Base-by-base conservation (phyloP, 2,329 filamentous ascomycete genomes). In the Cadophora sp. region DNA sequence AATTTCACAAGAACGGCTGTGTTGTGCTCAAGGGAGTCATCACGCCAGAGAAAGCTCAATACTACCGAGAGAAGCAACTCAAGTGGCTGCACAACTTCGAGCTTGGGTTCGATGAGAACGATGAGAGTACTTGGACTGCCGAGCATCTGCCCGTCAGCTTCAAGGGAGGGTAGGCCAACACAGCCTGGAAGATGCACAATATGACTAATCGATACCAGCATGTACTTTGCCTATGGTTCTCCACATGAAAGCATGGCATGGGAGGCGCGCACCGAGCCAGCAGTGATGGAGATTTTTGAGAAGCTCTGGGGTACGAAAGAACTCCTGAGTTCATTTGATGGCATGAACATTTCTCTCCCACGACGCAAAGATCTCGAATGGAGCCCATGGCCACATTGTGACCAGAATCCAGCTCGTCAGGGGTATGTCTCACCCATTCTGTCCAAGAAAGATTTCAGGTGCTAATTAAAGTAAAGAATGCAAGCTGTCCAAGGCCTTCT, bases 321-420 rank as follows among this genome's bases (percentile, higher is more conserved):
- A 34, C 73, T 83, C n/a, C 78, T 83, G 62, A 81, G 81, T 3
- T 82, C 81, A 0, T 84, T 83, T 66, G 82, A 83, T 67, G 79
- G 78, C 1, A 72, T 83, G 64, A 83, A 83, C 68, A 78, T 82
- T 64, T 78, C 79, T 4, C 79, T 81, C 53, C 77, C 77, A 22
- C 43, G 27, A 9, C 26, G 51, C 4, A 55, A 55, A 8, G 51
- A 55, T 11, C 27, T 55, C 27, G 51, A 55, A 55, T 55, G 51
- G 51, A 31, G 26, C 11, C 51, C 26, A 55, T 55, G 51, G 51
- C 51, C 51, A 31, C 51, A 55, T 34, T 63, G 43, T 26, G 43
- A 48, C 43, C 59, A 48, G 24, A 43, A 60, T 26, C 51, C 51
- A 55, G 51, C 51, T 2, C 12, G 51, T 16, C 27, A 31, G 31